These are phyloP conservation scores for Fusarium palustre DNA, from an alignment of 2,329 filamentous ascomycete species.

Conservation along the genomic window DNA sequence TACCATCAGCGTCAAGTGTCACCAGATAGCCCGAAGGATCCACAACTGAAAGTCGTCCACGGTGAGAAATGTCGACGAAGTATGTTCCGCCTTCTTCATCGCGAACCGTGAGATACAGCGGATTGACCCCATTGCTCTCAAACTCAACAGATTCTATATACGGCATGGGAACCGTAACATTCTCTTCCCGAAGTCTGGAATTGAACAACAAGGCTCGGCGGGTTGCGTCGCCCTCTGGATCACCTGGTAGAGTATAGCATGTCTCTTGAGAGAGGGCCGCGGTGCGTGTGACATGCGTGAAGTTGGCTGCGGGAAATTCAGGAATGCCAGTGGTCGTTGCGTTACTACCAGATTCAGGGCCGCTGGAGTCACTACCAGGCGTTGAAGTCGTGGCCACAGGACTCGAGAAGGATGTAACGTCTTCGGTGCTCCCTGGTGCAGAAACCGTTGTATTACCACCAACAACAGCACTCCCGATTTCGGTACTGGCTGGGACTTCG, in stretches of 20 bases:
- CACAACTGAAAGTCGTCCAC: conserved; percentile 49
- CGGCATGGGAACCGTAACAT: conserved; percentile 51
- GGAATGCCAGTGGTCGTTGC: conserved; percentile 18
- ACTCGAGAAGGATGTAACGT: conserved; percentile 34
- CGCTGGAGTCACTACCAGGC: conserved; percentile 1
- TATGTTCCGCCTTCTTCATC: conserved; percentile 47
- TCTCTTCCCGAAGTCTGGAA: conserved; percentile 46
- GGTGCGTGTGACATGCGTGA: conserved; percentile 50
- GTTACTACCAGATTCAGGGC: conserved; percentile 23
- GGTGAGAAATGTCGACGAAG: conserved; percentile 52
- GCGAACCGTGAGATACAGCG: conserved; percentile 51
- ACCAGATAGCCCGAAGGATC: conserved; percentile 50
- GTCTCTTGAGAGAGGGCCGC: conserved; percentile 46
- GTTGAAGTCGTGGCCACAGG: conserved; percentile 15
- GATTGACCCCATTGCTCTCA: conserved; percentile 48
- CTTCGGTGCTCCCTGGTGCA: background rate
- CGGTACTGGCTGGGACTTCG: background rate
- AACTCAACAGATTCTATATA: conserved; percentile 55
- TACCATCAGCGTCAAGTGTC: conserved; percentile 49
- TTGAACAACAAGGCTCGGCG: conserved; percentile 50
- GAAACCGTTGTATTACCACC: background rate
- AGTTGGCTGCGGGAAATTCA: conserved; percentile 48
- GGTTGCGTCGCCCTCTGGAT: conserved; percentile 39
- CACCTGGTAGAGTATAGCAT: conserved; percentile 49
- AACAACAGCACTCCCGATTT: background rate